Conservation (phyloP, 2,329 filamentous ascomycete species). For the Eutypa lata region DNA sequence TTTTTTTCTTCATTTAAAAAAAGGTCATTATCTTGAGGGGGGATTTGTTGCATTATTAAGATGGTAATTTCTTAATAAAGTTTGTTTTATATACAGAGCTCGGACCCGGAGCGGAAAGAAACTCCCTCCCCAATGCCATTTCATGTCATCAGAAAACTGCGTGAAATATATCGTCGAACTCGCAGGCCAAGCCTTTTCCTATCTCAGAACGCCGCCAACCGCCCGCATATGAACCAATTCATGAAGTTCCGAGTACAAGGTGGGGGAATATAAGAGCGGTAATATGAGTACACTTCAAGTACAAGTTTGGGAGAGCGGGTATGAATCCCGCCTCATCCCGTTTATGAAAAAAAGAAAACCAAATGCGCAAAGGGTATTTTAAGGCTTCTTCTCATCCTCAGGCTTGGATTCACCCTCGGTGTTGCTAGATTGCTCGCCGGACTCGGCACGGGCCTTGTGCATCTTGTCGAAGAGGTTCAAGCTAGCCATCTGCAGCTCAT, state of each 20-base stretch:
- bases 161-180: constrained; percentile 19
- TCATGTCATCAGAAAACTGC: constrained; percentile 42
- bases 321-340: constrained; percentile 30
- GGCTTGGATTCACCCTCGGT: constrained; percentile 43
- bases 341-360: constrained; percentile 21
- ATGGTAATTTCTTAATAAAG: constrained; percentile 32
- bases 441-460: constrained; percentile 88
- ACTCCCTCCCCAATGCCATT: constrained; percentile 35
- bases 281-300: constrained; percentile 51
- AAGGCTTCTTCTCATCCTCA: constrained; percentile 67
- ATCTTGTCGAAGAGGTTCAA: constrained; percentile 99
- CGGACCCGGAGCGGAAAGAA: constrained; percentile 35
- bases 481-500: constrained; percentile 93
- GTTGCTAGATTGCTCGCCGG: constrained; percentile 52
- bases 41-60: constrained; percentile 51
- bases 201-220: constrained; percentile 32
- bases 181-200: constrained; percentile 24
- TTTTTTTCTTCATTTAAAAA: too few species aligned
- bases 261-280: constrained; percentile 29
- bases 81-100: constrained; percentile 40
- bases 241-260: constrained; percentile 26
- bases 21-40: constrained; percentile 41
- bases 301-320: constrained; percentile 38
- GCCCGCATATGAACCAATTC: constrained; percentile 32
- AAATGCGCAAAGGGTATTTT: constrained; percentile 30